These are phyloP conservation scores for Leccinum uliginosum DNA, from an alignment of 768 basidiomycete genomes.

Conservation along the genomic window DNA sequence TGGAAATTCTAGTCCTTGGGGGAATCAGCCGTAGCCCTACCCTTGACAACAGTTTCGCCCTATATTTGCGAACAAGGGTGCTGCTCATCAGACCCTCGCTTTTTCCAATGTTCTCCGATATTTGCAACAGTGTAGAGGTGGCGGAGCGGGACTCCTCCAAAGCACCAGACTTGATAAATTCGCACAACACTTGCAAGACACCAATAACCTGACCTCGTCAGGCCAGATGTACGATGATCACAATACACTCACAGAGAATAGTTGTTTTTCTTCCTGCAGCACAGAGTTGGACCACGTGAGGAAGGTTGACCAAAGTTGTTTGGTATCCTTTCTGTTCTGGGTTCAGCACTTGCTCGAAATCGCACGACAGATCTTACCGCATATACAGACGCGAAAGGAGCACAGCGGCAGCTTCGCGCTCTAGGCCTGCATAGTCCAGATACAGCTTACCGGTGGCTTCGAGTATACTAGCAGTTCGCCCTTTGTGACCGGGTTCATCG, in stretches of 20 bases:
- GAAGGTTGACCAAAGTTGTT: constrained; percentile 47
- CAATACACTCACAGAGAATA: constrained; percentile 45
- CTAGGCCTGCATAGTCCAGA: constrained; percentile 69
- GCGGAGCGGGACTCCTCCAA: constrained; percentile 46
- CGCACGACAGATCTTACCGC: constrained; percentile 44
- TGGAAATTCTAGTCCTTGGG: constrained; percentile 32
- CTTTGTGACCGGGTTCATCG: constrained; percentile 52
- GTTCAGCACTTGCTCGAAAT: constrained; percentile 8
- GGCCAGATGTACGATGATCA: background rate
- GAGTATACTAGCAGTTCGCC: constrained; percentile 52
- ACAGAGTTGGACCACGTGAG: constrained; percentile 41
- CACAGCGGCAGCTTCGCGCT: constrained; percentile 77
- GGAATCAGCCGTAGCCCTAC: constrained; percentile 61
- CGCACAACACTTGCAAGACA: constrained; percentile 62
- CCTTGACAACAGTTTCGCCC: constrained; percentile 64
- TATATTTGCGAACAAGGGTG: constrained; percentile 64
- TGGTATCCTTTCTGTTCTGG: constrained; percentile 53
- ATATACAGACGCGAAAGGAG: constrained; percentile 80
- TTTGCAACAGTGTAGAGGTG: constrained; percentile 39
- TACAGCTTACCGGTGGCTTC: constrained; percentile 56
- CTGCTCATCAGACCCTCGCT: constrained; percentile 45
- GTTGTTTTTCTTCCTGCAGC: constrained; percentile 37
- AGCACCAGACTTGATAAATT: constrained; percentile 63
- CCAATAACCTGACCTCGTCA: constrained; percentile 54
- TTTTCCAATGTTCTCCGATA: constrained; percentile 41